Base-by-base conservation (phyloP, 2,329 filamentous ascomycete species). In the Talaromyces pinophilus region DNA sequence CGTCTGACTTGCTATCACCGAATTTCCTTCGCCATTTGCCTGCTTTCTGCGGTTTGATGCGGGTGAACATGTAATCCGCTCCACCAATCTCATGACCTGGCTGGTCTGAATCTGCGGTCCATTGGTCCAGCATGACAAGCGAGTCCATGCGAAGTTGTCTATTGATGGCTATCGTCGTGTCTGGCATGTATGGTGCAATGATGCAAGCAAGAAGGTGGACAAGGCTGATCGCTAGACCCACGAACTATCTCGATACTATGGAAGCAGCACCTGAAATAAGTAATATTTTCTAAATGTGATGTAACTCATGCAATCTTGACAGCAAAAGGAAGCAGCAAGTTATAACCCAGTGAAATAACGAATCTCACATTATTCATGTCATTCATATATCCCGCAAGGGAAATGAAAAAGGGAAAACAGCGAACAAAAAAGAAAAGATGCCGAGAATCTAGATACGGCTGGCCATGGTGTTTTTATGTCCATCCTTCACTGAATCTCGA, bases 191-290 rank as follows among this genome's bases (percentile, higher is more conserved):
- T 11, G 61, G 35, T 6, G 38, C 22, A 46, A 57, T 46, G 0
- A 55, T 11, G 3, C 35, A 42, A 3, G 61, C 61, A 30, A 57
- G 33, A 33, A 63, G 38, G n/a, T 46, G 38, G 4, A 54, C 19
- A 2, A 63, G 13, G 42, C 30, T 54, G n/a, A 84, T 69, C 2
- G 81, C 81, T 10, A 83, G 70, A 30, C 82, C 80, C 28, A 83
- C 81, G 13, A 33, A 33, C 30, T 33, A 35, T 35, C 33, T 35
- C 33, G 8, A 35, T 35, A 10, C 33, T 35, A 35, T 35, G 33
- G 33, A 35, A 35, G 33, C 33, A 11, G 33, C 30, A 33, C 33
- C 33, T 35, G 2, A 33, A 35, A 35, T 2, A 35, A 35, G 33
- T 35, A 35, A 35, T 35, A 35, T 35, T 35, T 11, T 35, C 33